Evolutionary conservation across 768 basidiomycete genomes (phyloP).

Genomic region (Russula sp.): DNA sequence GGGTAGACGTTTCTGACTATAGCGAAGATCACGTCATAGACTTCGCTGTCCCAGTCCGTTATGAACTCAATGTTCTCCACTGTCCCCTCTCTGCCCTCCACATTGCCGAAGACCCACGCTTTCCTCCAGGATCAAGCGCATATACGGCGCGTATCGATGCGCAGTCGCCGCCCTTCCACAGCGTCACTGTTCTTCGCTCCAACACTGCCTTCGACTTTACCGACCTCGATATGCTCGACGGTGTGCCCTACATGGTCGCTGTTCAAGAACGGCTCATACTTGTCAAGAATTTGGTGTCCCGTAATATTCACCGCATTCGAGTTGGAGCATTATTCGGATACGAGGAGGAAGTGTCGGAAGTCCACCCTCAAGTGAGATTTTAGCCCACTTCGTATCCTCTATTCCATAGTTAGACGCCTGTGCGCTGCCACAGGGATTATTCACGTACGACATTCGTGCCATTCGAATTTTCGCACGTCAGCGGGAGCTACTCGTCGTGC

Average conservation of each 20-base stretch:
- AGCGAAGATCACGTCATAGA: constrained; percentile 17
- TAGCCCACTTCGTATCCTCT: neutral
- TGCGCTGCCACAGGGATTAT: constrained; percentile 12
- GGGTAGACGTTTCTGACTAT: constrained; percentile 18
- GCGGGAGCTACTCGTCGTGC: constrained; percentile 20
- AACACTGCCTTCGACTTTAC: constrained; percentile 15
- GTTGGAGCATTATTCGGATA: constrained; percentile 17
- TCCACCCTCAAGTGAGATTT: constrained; percentile 17
- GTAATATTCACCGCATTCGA: constrained; percentile 6
- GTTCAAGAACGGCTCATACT: constrained; percentile 10
- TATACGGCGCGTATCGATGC: constrained; percentile 9
- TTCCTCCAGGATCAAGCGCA: constrained; percentile 16
- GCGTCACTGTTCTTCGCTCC: constrained; percentile 11
- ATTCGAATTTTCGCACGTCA: constrained; percentile 18
- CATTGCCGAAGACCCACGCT: constrained; percentile 18
- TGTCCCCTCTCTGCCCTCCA: constrained; percentile 17
- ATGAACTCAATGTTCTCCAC: constrained; percentile 16
- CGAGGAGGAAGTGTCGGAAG: constrained; percentile 12
- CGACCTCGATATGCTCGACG: constrained; percentile 15
- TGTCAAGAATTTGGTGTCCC: constrained; percentile 16
- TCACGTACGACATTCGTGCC: constrained; percentile 18
- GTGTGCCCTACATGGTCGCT: constrained; percentile 5
- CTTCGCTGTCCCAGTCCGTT: constrained; percentile 18
- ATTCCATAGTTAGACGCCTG: constrained; percentile 6
- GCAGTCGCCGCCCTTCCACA: constrained; percentile 6